Conservation (phyloP, 768 basidiomycete species). For the Lanmaoa pseudosensibilis region DNA sequence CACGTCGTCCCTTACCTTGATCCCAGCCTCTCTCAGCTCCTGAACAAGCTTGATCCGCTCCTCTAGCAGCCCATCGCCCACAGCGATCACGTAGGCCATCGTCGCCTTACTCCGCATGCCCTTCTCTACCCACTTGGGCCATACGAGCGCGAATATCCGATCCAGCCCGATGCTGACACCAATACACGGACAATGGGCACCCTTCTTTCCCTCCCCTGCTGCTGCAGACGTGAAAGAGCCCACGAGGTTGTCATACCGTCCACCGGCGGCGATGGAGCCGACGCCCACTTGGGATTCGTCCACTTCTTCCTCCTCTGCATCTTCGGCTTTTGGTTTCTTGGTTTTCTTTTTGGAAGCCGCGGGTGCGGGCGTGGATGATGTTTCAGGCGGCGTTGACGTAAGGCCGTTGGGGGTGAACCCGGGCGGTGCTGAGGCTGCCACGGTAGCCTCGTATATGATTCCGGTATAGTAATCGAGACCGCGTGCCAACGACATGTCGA, state of each 20-base stretch:
- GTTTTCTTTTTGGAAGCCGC: conserved; percentile 37
- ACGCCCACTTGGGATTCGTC: conserved; percentile 95
- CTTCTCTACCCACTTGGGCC: conserved; percentile 80
- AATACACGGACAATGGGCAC: conserved; percentile 75
- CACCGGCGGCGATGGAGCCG: conserved; percentile 99
- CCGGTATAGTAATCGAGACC: conserved; percentile 99
- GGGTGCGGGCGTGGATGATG: conserved; percentile 22
- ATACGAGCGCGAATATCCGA: conserved; percentile 86
- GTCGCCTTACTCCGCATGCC: conserved; percentile 87
- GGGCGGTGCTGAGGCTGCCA: conserved; percentile 92
- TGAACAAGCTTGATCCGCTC: conserved; percentile 81
- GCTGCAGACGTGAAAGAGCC: conserved; percentile 87
- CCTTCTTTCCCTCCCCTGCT: conserved; percentile 70
- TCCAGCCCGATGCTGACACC: conserved; percentile 94
- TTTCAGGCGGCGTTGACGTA: conserved; percentile 30
- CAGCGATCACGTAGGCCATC: conserved; percentile 90
- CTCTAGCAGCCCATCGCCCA: conserved; percentile 84
- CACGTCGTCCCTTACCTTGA: conserved; percentile 58
- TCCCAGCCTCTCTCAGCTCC: conserved; percentile 80
- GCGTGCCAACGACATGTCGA: conserved; percentile 96
- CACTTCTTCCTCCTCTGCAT: conserved; percentile 66
- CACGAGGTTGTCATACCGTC: conserved; percentile 94
- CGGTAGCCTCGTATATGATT: conserved; percentile 95
- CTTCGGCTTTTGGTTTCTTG: conserved; percentile 45
- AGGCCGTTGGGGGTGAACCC: conserved; percentile 61